Evolutionary conservation across 2,329 filamentous ascomycete species (phyloP).

Genomic region (Calonectria pseudoreteaudii): DNA sequence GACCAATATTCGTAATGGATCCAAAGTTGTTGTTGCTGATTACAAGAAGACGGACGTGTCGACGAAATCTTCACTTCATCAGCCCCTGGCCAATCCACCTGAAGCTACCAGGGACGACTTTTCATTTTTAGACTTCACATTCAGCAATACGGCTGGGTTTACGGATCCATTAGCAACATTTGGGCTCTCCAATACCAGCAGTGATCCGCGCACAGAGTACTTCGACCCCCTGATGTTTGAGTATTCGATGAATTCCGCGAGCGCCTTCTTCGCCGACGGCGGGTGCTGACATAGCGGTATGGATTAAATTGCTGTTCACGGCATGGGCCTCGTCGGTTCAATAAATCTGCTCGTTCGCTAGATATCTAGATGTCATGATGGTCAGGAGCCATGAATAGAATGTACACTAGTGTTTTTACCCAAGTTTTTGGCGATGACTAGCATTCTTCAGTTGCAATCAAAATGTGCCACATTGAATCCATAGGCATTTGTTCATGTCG

Average conservation of each 20-base stretch:
- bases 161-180: not conserved
- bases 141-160: not conserved
- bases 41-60: not conserved
- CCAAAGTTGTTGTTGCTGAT: not conserved
- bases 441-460: not conserved
- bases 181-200: not conserved
- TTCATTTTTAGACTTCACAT: not conserved
- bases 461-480: not conserved
- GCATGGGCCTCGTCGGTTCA: too few species aligned
- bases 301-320: not conserved
- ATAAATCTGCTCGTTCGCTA: not conserved
- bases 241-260: not conserved
- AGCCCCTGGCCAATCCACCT: not conserved
- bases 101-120: not conserved
- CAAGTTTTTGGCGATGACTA: not conserved
- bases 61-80: not conserved
- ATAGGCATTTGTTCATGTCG: not conserved
- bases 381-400: not conserved
- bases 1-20: not conserved
- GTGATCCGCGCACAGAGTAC: not conserved
- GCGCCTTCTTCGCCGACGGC: not conserved
- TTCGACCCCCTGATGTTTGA: slow-evolving; percentile 1
- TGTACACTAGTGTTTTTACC: not conserved
- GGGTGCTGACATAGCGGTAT: not conserved
- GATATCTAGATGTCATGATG: not conserved